Conservation (phyloP, 1,284 basidiomycete species). For the Cutaneotrichosporon cavernicola region DNA sequence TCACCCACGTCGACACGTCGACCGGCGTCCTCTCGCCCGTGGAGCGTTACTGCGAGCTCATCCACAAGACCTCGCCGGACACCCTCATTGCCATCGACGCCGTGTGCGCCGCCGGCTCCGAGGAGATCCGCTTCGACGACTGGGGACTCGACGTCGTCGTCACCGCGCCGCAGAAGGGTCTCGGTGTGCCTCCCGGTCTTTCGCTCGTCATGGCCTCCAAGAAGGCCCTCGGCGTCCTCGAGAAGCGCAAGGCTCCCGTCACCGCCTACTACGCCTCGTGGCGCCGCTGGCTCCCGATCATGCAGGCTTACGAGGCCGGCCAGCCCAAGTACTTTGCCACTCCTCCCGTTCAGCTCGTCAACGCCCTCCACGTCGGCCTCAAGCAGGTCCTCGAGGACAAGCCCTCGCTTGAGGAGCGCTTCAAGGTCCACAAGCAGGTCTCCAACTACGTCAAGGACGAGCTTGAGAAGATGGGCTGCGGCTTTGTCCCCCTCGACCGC, state of each 20-base stretch:
- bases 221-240: conserved; percentile 73
- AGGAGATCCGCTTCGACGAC: conserved; percentile 90
- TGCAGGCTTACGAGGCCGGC: conserved; percentile 70
- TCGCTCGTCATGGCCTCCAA: conserved; percentile 80
- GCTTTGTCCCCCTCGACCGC: conserved; percentile 63
- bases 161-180: conserved; percentile 90
- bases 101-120: conserved; percentile 93
- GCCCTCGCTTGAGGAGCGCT: conserved; percentile 73
- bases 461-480: conserved; percentile 69
- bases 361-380: conserved; percentile 81
- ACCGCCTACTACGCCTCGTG: conserved; percentile 85
- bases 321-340: conserved; percentile 83
- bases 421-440: conserved; percentile 71
- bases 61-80: conserved; percentile 76
- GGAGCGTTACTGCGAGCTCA: conserved; percentile 71
- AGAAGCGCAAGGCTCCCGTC: conserved; percentile 68
- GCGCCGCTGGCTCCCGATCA: conserved; percentile 93
- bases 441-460: conserved; percentile 72
- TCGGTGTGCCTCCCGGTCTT: conserved; percentile 91
- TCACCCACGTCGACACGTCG: conserved; percentile 87
- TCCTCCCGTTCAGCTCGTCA: conserved; percentile 86
- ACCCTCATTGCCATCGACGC: conserved; percentile 87
- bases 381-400: conserved; percentile 64
- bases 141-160: conserved; percentile 92
- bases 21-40: conserved; percentile 88